Base-by-base conservation (phyloP, 345 rosid species). In the Pistacia integerrima region DNA sequence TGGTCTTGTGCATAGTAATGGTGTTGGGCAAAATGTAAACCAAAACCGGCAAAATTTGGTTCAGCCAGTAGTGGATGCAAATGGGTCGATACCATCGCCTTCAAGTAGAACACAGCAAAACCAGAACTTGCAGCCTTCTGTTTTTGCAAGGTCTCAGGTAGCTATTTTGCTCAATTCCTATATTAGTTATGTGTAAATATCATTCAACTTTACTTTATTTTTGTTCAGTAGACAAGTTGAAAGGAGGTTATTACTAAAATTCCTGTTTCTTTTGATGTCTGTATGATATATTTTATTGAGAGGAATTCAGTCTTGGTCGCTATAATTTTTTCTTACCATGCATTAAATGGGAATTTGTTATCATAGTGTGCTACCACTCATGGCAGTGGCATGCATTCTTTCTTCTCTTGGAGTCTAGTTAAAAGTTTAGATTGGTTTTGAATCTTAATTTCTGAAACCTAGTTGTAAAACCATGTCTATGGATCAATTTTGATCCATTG, bases 11-110 rank as follows among this genome's bases (percentile, higher is more conserved):
- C 78, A 74, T 60, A 25, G 51, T 8, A 81, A 78, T 51, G 82
- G 70, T 18, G 63, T 73, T 66, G 85, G 70, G 48, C 89, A 85
- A 76, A 85, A 84, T 36, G 81, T 79, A 18, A 81, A 85, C 66
- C 64, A 81, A 51, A 80, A 67, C 63, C 90, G 67, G 81, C 86
- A 77, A 67, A 81, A 80, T 12, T 78, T 79, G 44, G 67, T 20
- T 67, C 81, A 69, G 69, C 83, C 84, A 61, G 14, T 72, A 20
- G 67, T 69, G 74, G 76, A 77, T 48, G 74, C 52, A 66, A 65
- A 74, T 82, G 78, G 65, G 54, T 69, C 74, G 71, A 71, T 68
- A 46, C 57, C 82, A 22, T 77, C 76, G 61, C 70, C 64, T 72
- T 71, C 80, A 2, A 56, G 57, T 64, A 82, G 74, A 67, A 41